Conservation (phyloP, 73 alveolate species). For the Tetrahymena elliotti region DNA sequence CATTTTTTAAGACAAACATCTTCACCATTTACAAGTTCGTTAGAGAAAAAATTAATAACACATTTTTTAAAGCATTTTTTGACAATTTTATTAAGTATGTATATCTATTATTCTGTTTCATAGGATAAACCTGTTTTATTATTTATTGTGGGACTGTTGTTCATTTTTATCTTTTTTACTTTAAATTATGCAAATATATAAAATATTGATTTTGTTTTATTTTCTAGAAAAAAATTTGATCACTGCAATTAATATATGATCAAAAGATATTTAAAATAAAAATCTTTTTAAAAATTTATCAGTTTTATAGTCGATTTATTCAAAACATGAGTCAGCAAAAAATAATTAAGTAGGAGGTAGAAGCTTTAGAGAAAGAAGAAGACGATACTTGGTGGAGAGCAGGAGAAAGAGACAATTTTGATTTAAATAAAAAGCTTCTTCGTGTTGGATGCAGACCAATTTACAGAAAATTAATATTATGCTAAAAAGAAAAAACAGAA, state of each 20-base stretch:
- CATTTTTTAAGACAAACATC: neutral
- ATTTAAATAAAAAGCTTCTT: constrained; percentile 24
- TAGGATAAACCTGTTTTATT: neutral
- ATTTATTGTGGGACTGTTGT: neutral
- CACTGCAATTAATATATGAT: neutral
- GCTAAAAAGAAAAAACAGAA: neutral
- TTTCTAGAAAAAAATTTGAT: neutral
- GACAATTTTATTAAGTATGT: neutral
- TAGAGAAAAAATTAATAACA: neutral
- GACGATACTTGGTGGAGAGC: constrained; percentile 44
- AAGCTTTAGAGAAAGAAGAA: constrained; percentile 16
- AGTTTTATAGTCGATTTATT: neutral
- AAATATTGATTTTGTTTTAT: neutral
- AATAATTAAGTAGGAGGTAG: neutral
- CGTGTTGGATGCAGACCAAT: constrained; percentile 51
- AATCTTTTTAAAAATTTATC: neutral
- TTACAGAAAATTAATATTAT: constrained; percentile 12
- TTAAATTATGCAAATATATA: neutral
- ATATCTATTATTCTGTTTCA: neutral
- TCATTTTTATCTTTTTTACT: neutral
- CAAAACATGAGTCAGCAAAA: neutral
- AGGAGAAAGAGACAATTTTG: constrained; percentile 29
- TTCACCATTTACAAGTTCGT: neutral
- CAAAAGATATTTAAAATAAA: neutral
- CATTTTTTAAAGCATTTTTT: neutral